Evolutionary conservation across 768 basidiomycete species (phyloP).

Genomic region (Boletus rubroflammeus): DNA sequence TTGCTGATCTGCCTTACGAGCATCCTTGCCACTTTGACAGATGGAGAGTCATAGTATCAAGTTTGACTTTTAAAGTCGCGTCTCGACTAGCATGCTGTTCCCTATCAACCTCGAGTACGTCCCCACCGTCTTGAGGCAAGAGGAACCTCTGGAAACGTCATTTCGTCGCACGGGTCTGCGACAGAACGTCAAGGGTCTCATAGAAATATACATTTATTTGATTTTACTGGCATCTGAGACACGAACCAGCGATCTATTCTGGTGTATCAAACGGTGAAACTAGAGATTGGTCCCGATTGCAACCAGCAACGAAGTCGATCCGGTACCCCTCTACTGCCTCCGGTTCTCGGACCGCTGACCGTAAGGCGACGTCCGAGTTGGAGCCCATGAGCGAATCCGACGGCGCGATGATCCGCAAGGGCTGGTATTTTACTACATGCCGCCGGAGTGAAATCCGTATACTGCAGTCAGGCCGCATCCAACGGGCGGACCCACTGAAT

Average conservation of each 20-base stretch:
- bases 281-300: neutral
- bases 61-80: slow-evolving; percentile 47
- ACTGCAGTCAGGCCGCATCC: slow-evolving; percentile 22
- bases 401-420: neutral
- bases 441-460: neutral
- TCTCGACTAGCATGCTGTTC: neutral
- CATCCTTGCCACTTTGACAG: slow-evolving; percentile 34
- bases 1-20: neutral
- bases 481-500: slow-evolving; percentile 41
- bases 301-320: neutral
- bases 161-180: neutral
- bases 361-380: neutral
- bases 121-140: neutral
- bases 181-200: neutral
- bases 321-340: too few relatives aligned
- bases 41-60: slow-evolving; percentile 87
- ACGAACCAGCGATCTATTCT: neutral
- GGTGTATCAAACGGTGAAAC: neutral
- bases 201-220: neutral
- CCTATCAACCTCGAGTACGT: neutral
- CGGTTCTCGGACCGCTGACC: neutral
- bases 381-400: neutral
- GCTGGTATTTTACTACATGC: neutral
- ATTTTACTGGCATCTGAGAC: neutral
- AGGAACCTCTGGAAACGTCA: neutral